Percentiles rank a stretch among this genome's conserved stretches.
phyloP scores from a whole-genome alignment of 2,329 filamentous ascomycete species.

The Keithomyces neogunnii region DNA sequence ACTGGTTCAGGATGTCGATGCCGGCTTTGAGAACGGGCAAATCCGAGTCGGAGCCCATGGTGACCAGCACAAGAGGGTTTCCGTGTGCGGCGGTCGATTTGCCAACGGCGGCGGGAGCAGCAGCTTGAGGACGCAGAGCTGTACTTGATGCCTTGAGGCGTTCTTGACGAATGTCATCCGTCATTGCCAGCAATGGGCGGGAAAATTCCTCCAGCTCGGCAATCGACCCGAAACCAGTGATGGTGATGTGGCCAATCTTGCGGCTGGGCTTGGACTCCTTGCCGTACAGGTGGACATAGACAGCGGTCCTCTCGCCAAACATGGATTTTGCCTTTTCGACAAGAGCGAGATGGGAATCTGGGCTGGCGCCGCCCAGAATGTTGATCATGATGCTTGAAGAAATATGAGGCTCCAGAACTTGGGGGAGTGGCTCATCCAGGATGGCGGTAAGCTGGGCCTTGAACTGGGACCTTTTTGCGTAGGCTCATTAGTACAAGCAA shows the following conservation, averaged over 20 bases:
- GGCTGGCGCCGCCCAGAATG: constrained; percentile 60
- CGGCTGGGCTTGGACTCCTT: constrained; percentile 80
- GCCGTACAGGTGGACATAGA: constrained; percentile 78
- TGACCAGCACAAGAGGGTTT: constrained; percentile 60
- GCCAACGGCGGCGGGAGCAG: constrained; percentile 6
- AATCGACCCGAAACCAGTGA: constrained; percentile 60
- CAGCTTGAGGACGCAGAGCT: constrained; percentile 24
- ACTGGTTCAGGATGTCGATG: constrained; percentile 57
- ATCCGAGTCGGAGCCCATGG: constrained; percentile 79
- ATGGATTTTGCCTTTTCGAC: constrained; percentile 36
- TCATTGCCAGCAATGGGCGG: constrained; percentile 59
- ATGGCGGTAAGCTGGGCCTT: constrained; percentile 84
- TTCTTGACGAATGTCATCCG: constrained; percentile 50
- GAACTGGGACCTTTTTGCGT: constrained; percentile 59
- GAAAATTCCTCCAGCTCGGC: constrained; percentile 52
- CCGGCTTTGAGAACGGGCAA: constrained; percentile 58
- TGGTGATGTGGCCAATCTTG: constrained; percentile 92
- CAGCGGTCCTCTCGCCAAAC: constrained; percentile 36
- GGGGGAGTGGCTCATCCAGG: constrained; percentile 52
- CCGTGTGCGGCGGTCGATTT: constrained; percentile 9
- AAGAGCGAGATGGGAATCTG: constrained; percentile 51
- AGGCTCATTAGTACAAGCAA: background rate
- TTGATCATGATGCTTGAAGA: constrained; percentile 69
- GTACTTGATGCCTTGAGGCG: constrained; percentile 34
- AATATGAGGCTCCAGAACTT: constrained; percentile 49